These are phyloP conservation scores for Talaromyces sp. DNA, from an alignment of 2,329 filamentous ascomycete genomes.

Conservation along the genomic window DNA sequence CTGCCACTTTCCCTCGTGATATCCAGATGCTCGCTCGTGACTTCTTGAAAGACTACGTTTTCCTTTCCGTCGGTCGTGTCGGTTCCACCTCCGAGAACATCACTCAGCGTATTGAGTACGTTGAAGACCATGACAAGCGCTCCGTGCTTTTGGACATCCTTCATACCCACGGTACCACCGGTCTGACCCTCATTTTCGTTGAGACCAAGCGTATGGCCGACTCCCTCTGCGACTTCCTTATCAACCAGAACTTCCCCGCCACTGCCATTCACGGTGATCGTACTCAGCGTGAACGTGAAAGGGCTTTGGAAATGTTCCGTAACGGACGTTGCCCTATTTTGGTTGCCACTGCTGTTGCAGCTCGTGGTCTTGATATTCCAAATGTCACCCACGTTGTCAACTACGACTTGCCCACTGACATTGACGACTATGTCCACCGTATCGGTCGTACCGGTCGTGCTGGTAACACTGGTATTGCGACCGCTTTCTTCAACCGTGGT, in stretches of 20 bases:
- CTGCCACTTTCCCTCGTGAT: conserved; percentile 96
- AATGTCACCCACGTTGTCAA: conserved; percentile 98
- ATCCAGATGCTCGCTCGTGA: conserved; percentile 99
- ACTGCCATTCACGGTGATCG: conserved; percentile 98
- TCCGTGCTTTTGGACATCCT: conserved; percentile 96
- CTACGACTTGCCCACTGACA: conserved; percentile 98
- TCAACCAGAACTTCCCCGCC: conserved; percentile 97
- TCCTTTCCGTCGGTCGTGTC: conserved; percentile 96
- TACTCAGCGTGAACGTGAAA: conserved; percentile 97
- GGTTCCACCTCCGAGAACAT: conserved; percentile 99
- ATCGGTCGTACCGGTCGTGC: conserved; percentile 99
- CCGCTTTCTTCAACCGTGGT: conserved; percentile 99
- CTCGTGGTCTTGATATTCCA: conserved; percentile 84
- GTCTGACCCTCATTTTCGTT: conserved; percentile 94
- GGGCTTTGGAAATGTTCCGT: conserved; percentile 95
- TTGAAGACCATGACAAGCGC: conserved; percentile 95
- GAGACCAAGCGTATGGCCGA: conserved; percentile 99
- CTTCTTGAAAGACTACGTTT: conserved; percentile 98
- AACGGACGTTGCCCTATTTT: conserved; percentile 92
- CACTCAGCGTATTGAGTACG: conserved; percentile 96
- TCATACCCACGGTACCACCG: conserved; percentile 76
- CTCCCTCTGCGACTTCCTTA: conserved; percentile 92
- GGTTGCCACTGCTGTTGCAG: conserved; percentile 93
- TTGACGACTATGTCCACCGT: conserved; percentile 97
- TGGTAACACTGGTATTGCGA: conserved; percentile 96